Evolutionary conservation across 2,329 filamentous ascomycete genomes (phyloP), one percentile per base, ranked within the genome.

Genomic region (Diaporthe caulivora): DNA sequence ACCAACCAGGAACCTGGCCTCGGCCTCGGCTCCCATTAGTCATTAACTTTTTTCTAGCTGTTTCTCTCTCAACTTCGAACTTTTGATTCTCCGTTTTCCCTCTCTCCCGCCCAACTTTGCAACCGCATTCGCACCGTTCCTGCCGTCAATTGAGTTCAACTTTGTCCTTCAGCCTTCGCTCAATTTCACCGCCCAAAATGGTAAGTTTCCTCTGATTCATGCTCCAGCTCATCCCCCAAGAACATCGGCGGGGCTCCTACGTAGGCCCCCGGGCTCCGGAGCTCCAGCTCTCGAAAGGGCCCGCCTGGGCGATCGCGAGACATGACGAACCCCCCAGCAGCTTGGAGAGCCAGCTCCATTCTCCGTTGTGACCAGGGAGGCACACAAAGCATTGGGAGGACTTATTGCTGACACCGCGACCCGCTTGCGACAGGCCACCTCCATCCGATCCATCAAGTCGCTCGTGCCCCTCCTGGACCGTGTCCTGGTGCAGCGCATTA

Each of bases 401-500:
- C 21, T 17, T 17, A 40, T 31, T 24, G 44, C 69, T 71, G 10
- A 71, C 69, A 53, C 37, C 6, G 17, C 21, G 57, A 3, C 44
- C 21, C 7, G 17, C n/a, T 6, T 1, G 24, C 24, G 24, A 75
- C 11, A 92, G 91, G 86, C 90, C 79, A 92, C 91, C 82, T 90
- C 95, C 78, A 91, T 98, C 88, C 97, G 96, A 86, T 97, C 94
- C 84, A 95, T 99, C 91, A 97, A 96, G 87, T 92, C 92, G 81
- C 95, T 99, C 80, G 94, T 93, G 75, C 97, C 97, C 76, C 95
- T 99, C 79, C 92, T 99, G 86, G 97, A 99, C 92, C 96, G 97
- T 81, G 95, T 93, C 80, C 93, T 99, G 77, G 95, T 99, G 79
- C 97, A 99, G 92, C 95, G 97, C 86, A 87, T 98, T 87, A 98